These are phyloP conservation scores for Cupressus sempervirens DNA, from an alignment of 75 land plant species.

Conservation along the genomic window DNA sequence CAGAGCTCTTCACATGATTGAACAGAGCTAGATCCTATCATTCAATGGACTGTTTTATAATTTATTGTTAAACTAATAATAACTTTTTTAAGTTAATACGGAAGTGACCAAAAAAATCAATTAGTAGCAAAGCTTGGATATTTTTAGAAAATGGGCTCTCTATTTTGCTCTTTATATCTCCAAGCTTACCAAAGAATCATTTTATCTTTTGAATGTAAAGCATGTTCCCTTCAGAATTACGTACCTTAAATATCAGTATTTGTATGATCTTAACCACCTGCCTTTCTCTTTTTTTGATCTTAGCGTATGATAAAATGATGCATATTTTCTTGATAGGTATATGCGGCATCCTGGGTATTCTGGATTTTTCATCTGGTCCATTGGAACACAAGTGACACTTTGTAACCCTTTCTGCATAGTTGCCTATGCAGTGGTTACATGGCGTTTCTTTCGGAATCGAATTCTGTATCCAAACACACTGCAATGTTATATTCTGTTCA, in stretches of 20 bases:
- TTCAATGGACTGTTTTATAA: too few species aligned
- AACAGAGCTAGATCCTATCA: too few species aligned
- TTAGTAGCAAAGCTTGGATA: too few species aligned
- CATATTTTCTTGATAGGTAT: constrained; percentile 28
- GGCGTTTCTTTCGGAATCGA: constrained; percentile 67
- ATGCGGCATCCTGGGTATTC: constrained; percentile 88
- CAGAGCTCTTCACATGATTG: too few species aligned
- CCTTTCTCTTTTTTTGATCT: neutral
- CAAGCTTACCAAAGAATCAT: too few species aligned
- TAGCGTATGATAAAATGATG: neutral
- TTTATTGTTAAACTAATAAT: too few species aligned
- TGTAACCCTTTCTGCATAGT: constrained; percentile 71
- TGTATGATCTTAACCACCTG: neutral
- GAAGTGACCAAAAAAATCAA: too few species aligned
- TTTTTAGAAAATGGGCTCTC: too few species aligned
- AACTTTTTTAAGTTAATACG: too few species aligned
- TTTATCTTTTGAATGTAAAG: neutral
- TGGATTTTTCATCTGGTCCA: constrained; percentile 87
- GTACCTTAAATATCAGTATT: neutral
- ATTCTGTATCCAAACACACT: constrained; percentile 54
- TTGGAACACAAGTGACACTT: constrained; percentile 86
- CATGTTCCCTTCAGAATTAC: neutral
- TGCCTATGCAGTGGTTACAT: constrained; percentile 60
- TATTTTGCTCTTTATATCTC: too few species aligned
- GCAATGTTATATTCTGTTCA: neutral